Conservation (phyloP, 306 rosid genomes). For the Quercus mongolica region DNA sequence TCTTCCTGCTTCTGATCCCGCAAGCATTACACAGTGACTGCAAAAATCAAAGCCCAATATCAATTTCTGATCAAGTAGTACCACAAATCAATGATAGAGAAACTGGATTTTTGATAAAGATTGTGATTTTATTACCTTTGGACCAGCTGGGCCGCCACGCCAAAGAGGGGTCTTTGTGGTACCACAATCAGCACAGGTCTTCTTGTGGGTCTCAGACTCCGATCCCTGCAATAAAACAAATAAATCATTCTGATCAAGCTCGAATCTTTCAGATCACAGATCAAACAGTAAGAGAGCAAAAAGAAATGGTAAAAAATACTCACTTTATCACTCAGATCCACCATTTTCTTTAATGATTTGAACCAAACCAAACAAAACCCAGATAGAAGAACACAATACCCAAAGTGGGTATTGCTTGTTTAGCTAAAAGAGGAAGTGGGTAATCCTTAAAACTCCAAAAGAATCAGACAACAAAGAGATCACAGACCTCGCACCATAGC, state of each 20-base stretch:
- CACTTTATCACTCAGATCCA: slow-evolving; percentile 65
- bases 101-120: neutral
- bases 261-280: neutral
- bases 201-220: slow-evolving; percentile 60
- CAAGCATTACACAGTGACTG: slow-evolving; percentile 97
- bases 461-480: neutral
- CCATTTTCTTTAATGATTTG: slow-evolving; percentile 51
- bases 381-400: slow-evolving; percentile 15
- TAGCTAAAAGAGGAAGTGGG: neutral
- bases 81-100: neutral
- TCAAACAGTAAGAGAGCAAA: neutral
- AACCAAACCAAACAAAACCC: slow-evolving; percentile 19
- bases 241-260: slow-evolving; percentile 30
- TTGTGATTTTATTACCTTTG: slow-evolving; percentile 48
- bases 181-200: slow-evolving; percentile 92
- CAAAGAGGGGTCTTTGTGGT: slow-evolving; percentile 93
- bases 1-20: slow-evolving; percentile 98
- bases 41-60: neutral
- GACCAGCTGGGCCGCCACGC: slow-evolving; percentile 98
- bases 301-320: slow-evolving; percentile 25
- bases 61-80: neutral
- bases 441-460: neutral
- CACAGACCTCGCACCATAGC: neutral
- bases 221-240: slow-evolving; percentile 59
- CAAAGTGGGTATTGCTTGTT: slow-evolving; percentile 6